Conservation (phyloP, 2,329 filamentous ascomycete genomes). For the Clathrospora elynae region DNA sequence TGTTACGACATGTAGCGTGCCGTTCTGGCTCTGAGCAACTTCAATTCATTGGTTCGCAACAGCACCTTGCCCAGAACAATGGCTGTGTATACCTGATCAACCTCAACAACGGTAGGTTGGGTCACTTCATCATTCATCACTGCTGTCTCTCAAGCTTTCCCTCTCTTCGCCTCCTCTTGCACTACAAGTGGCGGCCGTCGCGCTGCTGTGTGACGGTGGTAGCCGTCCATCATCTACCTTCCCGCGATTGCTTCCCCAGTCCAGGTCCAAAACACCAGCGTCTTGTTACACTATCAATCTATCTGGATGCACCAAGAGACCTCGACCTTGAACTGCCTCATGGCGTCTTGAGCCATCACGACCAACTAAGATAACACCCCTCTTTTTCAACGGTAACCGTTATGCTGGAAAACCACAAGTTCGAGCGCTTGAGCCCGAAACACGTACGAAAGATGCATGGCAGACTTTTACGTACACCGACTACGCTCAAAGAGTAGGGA, state of each 20-base stretch:
- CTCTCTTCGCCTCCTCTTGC: conserved; percentile 13
- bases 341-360: not conserved
- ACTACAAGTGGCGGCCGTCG: conserved; percentile 22
- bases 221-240: conserved; percentile 10
- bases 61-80: conserved; percentile 20
- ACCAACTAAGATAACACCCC: conserved; percentile 3
- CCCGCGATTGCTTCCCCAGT: conserved; percentile 12
- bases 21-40: conserved; percentile 15
- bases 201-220: conserved; percentile 21
- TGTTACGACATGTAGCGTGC: conserved; percentile 6
- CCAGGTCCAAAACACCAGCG: conserved; percentile 2
- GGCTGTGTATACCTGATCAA: conserved; percentile 5
- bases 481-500: conserved; percentile 1
- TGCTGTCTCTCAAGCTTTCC: conserved; percentile 8
- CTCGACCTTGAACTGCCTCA: not conserved
- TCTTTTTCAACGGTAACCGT: not conserved
- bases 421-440: not conserved
- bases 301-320: conserved; percentile 2
- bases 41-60: conserved; percentile 24
- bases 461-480: conserved; percentile 2
- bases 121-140: conserved; percentile 14
- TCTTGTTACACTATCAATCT: conserved; percentile 14
- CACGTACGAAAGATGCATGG: not conserved
- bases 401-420: not conserved
- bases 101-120: conserved; percentile 12